These are phyloP conservation scores for Colletotrichum aenigma DNA, from an alignment of 2,329 filamentous ascomycete species.

Conservation along the genomic window DNA sequence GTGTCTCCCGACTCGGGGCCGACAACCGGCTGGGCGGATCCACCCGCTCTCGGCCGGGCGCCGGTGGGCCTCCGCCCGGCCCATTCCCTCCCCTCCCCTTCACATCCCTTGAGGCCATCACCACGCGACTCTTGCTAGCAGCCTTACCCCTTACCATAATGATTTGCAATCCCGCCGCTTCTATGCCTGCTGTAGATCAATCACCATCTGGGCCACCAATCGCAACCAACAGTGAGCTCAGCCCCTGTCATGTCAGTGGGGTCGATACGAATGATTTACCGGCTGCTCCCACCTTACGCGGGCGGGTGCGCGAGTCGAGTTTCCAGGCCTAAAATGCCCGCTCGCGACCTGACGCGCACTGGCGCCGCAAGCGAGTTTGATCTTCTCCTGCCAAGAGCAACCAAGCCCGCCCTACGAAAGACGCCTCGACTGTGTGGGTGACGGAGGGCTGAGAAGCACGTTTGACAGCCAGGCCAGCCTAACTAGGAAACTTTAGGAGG, in stretches of 20 bases:
- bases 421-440: not conserved
- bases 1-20: not conserved
- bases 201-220: not conserved
- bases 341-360: not conserved
- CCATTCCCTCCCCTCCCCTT: not conserved
- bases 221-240: not conserved
- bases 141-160: not conserved
- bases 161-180: conserved; percentile 9
- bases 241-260: not conserved
- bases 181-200: conserved; percentile 15
- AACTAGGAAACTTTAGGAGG: not conserved
- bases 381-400: conserved; percentile 2
- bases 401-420: not conserved
- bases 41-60: not conserved
- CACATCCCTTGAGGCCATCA: not conserved
- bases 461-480: not conserved
- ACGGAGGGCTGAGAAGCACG: not conserved
- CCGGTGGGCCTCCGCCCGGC: not conserved
- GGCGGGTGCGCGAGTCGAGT: not conserved
- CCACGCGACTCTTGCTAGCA: not conserved
- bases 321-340: not conserved
- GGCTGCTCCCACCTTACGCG: not conserved
- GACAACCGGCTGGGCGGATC: not conserved
- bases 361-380: conserved; percentile 18
- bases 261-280: not conserved